Base-by-base conservation (phyloP, 495 filamentous ascomycete genomes). In the Ramalina peruviana region DNA sequence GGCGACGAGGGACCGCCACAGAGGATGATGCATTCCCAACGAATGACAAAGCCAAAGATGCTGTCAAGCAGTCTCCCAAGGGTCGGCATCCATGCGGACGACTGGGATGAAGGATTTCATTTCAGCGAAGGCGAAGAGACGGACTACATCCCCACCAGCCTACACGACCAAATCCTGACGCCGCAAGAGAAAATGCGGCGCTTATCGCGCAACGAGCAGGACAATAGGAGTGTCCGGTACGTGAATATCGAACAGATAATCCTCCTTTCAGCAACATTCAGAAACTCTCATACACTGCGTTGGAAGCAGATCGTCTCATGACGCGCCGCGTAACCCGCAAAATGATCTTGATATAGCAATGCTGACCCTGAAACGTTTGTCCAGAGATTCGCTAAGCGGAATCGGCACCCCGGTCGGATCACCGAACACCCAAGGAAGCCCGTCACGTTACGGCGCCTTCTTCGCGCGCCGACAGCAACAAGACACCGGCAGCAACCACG, bases 81-180 rank as follows among this genome's bases (percentile, higher is more conserved):
- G 57, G 65, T 74, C 46, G 71, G 78, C 40, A 69, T 71, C 41
- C 54, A 62, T 54, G 71, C 81, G 23, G 85, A 79, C 54, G 78
- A 88, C 50, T 87, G 85, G 81, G 90, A 93, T 49, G 76, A 82
- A 51, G 80, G 80, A 46, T 84, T 86, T 55, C 78, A 85, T 44
- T 94, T 94, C 60, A 73, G 85, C 20, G 90, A 90, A 63, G 74
- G 85, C 20, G 90, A 90, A 65, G 90, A 97, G 63, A 92, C 97
- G 57, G 90, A 97, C 56, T 87, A 88, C 55, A 67, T 98, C 7
- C 92, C 92, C 1, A 82, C 81, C 36, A 82, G 83, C 38, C 68
- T 98, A 52, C 84, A 88, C 55, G 92, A 98, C 60, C 45, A 48
- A 26, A 78, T 98, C 36, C 75, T 97, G 46, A 97, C 90, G 0